Evolutionary conservation across 805 yeast genomes (phyloP), one percentile per base, ranked within the genome.

Genomic region (Wickerhamiella nectarea): DNA sequence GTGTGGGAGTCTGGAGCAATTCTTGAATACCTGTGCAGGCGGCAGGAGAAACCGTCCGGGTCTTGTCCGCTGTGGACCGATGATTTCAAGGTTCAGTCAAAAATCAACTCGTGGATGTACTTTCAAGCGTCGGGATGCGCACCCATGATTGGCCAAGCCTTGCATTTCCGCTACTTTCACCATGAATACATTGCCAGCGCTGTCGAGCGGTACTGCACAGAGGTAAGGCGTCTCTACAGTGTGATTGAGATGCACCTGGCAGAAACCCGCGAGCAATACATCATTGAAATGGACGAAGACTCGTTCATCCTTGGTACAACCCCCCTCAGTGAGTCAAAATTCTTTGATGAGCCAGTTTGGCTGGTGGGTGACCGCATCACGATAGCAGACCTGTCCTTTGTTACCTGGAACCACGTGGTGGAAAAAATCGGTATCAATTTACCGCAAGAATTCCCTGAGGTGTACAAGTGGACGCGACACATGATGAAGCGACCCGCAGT

Each of bases 61-160:
- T 82, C 82, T 6, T 80, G 89, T 53, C 69, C 82, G 8, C 71
- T 85, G 43, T 89, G 94, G 85, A 76, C 93, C 3, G 78, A 75
- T 43, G 80, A 79, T 56, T 59, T 80, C 43, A 68, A 74, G 11
- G 94, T 84, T 50, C 95, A 85, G 64, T 71, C 87, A 3, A 89
- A 80, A 59, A 84, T 87, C 46, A 71, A 76, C 48, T 75, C 86
- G 6, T 87, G 96, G 95, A 68, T 89, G 31, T 87, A 84, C 57
- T 87, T 87, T 68, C 97, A 87, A 64, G 85, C 95, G 2, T 80
- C 93, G 4, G 96, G 97, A 6, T 96, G 86, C 59, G 94, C 96
- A 0, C 95, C 96, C n/a, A 87, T 87, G 94, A 82, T 87, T 54
- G 96, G 96, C 15, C 96, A 87, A 63, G 95, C 96, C 7, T 70